Evolutionary conservation across 169 alveolate genomes (phyloP).

Genomic region (Plasmodium coatneyi): DNA sequence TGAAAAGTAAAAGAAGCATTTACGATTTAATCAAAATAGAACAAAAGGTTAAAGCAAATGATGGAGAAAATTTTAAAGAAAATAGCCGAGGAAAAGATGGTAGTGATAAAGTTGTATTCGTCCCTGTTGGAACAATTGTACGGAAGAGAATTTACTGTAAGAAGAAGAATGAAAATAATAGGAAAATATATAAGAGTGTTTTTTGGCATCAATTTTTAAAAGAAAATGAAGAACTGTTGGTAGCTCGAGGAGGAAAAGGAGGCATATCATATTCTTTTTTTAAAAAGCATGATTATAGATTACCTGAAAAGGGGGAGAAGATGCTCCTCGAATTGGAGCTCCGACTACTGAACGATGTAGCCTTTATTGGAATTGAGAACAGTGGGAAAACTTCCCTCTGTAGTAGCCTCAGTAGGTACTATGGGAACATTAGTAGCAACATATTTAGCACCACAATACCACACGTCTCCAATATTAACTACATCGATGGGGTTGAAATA

Average conservation of each 20-base stretch:
- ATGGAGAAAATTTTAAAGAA: conserved; percentile 84
- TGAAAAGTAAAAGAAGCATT: conserved; percentile 80
- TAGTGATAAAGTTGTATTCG: conserved; percentile 69
- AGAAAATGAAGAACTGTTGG: conserved; percentile 76
- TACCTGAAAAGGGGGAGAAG: conserved; percentile 84
- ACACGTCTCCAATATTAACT: conserved; percentile 82
- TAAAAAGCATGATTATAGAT: conserved; percentile 85
- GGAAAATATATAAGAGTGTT: conserved; percentile 58
- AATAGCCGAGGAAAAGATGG: conserved; percentile 86
- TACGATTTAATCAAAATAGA: conserved; percentile 82
- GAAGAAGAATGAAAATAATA: conserved; percentile 67
- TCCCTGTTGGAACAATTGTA: conserved; percentile 85
- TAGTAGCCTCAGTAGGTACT: conserved; percentile 82
- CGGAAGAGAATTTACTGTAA: conserved; percentile 80
- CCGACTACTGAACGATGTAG: conserved; percentile 84
- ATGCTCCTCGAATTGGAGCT: conserved; percentile 80
- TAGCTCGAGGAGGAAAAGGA: conserved; percentile 87
- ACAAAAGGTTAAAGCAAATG: conserved; percentile 78
- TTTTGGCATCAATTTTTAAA: conserved; percentile 82
- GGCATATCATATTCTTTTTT: conserved; percentile 86
- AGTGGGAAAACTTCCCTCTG: conserved; percentile 84
- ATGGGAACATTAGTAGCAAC: conserved; percentile 83
- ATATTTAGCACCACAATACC: conserved; percentile 86
- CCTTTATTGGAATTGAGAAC: conserved; percentile 83
- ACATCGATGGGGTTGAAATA: conserved; percentile 84